Evolutionary conservation across 2,329 filamentous ascomycete genomes (phyloP).

Genomic region (Aspergillus spinulosporus): DNA sequence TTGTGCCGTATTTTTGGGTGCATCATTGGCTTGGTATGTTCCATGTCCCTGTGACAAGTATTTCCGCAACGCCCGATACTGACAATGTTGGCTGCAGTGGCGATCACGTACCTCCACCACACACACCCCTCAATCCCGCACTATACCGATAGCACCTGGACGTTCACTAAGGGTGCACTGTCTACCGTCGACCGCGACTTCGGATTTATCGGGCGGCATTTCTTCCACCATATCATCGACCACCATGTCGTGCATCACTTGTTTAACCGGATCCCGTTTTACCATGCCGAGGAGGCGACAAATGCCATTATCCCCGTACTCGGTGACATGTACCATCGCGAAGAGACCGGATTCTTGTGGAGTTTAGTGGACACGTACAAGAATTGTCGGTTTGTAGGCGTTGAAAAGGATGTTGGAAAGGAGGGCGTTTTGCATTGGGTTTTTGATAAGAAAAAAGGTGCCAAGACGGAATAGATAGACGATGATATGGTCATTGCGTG

Average conservation of each 20-base stretch:
- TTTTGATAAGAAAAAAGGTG: not conserved
- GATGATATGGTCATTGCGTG: too few relatives aligned
- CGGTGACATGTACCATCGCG: slow-evolving; percentile 51
- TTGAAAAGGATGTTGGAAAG: slow-evolving; percentile 8
- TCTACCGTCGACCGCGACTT: slow-evolving; percentile 66
- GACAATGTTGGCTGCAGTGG: slow-evolving; percentile 49
- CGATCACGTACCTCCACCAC: slow-evolving; percentile 75
- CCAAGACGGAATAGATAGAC: not conserved
- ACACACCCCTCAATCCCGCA: slow-evolving; percentile 60
- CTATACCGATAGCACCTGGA: slow-evolving; percentile 61
- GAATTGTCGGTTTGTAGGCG: slow-evolving; percentile 7
- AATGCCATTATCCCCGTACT: slow-evolving; percentile 58
- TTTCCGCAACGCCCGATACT: not conserved
- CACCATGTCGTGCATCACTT: slow-evolving; percentile 65
- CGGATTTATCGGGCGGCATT: slow-evolving; percentile 63
- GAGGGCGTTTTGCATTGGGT: slow-evolving; percentile 12
- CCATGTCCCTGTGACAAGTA: not conserved
- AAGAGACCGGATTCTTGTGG: slow-evolving; percentile 8
- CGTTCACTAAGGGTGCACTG: slow-evolving; percentile 62
- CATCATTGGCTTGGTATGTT: slow-evolving; percentile 67
- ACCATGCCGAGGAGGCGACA: slow-evolving; percentile 61
- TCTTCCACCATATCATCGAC: slow-evolving; percentile 68
- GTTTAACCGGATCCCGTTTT: slow-evolving; percentile 63
- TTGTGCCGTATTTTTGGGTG: slow-evolving; percentile 67
- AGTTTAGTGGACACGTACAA: slow-evolving; percentile 8